Conservation (phyloP, 352 stramenopile species). For the Halophytophthora polymorphica region DNA sequence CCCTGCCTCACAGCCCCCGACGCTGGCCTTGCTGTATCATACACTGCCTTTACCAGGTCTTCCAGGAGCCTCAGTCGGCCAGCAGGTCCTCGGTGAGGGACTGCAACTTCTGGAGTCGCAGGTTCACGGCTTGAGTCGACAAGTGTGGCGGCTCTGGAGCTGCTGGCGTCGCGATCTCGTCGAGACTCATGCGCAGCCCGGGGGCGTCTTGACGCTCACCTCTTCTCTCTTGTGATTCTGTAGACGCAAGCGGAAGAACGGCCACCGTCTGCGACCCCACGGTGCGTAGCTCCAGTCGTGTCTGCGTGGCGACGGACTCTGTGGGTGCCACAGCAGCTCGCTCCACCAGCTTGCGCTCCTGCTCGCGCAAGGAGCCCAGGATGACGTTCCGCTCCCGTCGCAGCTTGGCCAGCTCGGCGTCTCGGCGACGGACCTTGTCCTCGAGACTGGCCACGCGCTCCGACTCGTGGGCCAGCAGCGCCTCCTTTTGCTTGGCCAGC, state of each 20-base stretch:
- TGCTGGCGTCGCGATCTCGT: slow-evolving; percentile 24
- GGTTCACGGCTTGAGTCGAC: slow-evolving; percentile 27
- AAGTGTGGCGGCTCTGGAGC: slow-evolving; percentile 7
- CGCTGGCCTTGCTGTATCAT: slow-evolving; percentile 17
- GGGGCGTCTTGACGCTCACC: background rate
- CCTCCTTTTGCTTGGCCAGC: slow-evolving; percentile 46
- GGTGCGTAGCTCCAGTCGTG: slow-evolving; percentile 8
- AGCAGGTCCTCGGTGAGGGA: slow-evolving; percentile 57
- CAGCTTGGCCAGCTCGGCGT: slow-evolving; percentile 53
- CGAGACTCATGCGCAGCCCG: slow-evolving; percentile 26
- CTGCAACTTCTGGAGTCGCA: slow-evolving; percentile 49
- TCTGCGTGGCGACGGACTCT: slow-evolving; percentile 19
- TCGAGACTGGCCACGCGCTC: slow-evolving; percentile 36
- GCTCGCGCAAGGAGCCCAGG: slow-evolving; percentile 50
- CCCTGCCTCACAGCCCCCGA: background rate
- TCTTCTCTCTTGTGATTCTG: slow-evolving; percentile 5
- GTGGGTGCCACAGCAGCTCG: slow-evolving; percentile 9
- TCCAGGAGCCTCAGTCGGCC: slow-evolving; percentile 28
- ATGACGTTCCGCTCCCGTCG: slow-evolving; percentile 66
- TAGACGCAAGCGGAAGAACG: background rate
- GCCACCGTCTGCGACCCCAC: slow-evolving; percentile 20
- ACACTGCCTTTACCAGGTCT: slow-evolving; percentile 1
- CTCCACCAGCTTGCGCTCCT: slow-evolving; percentile 34
- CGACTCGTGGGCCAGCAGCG: slow-evolving; percentile 38
- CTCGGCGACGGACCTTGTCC: slow-evolving; percentile 26